Conservation (phyloP, 1,284 basidiomycete species). For the Vanrija humicola region DNA sequence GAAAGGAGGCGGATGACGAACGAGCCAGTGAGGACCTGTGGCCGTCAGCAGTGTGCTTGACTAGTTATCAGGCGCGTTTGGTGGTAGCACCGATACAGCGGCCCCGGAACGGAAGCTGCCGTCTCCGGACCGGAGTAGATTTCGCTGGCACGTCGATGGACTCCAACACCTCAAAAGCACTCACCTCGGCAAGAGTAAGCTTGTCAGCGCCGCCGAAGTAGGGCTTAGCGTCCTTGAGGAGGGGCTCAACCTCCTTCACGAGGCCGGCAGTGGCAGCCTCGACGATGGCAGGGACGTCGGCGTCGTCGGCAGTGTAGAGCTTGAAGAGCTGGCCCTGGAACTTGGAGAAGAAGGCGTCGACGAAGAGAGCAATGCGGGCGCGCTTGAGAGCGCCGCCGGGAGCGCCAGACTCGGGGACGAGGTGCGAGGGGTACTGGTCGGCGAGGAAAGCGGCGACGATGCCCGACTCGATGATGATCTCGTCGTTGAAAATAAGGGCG, state of each 20-base stretch:
- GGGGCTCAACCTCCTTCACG: slow-evolving; percentile 12
- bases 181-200: slow-evolving; percentile 10
- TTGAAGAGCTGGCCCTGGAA: slow-evolving; percentile 4
- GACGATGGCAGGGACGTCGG: not conserved
- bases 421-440: slow-evolving; percentile 9
- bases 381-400: slow-evolving; percentile 7
- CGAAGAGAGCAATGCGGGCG: slow-evolving; percentile 6
- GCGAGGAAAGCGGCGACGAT: slow-evolving; percentile 9
- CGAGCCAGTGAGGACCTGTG: slow-evolving; percentile 10
- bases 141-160: not conserved
- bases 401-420: slow-evolving; percentile 1
- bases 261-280: not conserved
- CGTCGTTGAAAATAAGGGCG: slow-evolving; percentile 4
- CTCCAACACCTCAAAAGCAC: not conserved
- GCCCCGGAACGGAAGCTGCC: too few relatives aligned
- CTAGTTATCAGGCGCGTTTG: too few relatives aligned
- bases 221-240: slow-evolving; percentile 2
- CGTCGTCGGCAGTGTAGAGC: not conserved
- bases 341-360: slow-evolving; percentile 7
- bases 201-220: slow-evolving; percentile 11
- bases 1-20: slow-evolving; percentile 6
- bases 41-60: too few relatives aligned
- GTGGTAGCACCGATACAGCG: too few relatives aligned
- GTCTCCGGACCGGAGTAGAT: too few relatives aligned
- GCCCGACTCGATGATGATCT: slow-evolving; percentile 7